Evolutionary conservation across 345 rosid species (phyloP).

Genomic region (Nephelium lappaceum): DNA sequence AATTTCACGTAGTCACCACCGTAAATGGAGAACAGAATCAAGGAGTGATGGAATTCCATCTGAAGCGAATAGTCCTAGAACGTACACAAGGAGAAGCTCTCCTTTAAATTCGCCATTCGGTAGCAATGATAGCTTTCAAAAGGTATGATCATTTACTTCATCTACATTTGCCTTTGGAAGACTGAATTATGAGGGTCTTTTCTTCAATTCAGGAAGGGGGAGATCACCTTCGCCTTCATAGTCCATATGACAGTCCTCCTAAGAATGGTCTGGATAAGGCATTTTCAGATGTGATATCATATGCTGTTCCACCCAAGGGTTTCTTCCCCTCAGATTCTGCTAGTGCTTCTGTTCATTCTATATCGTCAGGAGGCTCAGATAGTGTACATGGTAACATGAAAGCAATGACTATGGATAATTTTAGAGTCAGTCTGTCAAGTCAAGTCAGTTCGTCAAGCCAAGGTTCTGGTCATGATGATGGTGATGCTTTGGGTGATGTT

Average conservation of each 20-base stretch:
- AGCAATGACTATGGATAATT: constrained; percentile 72
- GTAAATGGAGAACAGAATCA: constrained; percentile 69
- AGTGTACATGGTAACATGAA: constrained; percentile 86
- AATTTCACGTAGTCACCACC: constrained; percentile 59
- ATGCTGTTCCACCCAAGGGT: constrained; percentile 84
- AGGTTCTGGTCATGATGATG: constrained; percentile 87
- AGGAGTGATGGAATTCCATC: constrained; percentile 77
- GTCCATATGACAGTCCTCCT: constrained; percentile 98
- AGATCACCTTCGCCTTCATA: constrained; percentile 73
- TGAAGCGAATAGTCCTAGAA: constrained; percentile 85
- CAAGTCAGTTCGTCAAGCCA: constrained; percentile 87
- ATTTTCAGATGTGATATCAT: constrained; percentile 76
- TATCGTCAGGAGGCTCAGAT: constrained; percentile 96
- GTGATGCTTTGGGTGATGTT: constrained; percentile 80
- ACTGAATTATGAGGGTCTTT: constrained; percentile 18
- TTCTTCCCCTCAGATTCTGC: constrained; percentile 85
- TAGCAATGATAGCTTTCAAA: constrained; percentile 84
- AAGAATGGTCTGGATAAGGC: constrained; percentile 84
- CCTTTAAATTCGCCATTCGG: constrained; percentile 85
- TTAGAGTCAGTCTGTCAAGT: constrained; percentile 97
- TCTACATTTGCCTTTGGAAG: constrained; percentile 15
- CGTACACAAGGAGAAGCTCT: constrained; percentile 89
- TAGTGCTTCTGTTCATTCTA: constrained; percentile 82
- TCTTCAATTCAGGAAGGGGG: constrained; percentile 64
- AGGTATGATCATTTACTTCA: constrained; percentile 48